Conservation (phyloP, 2,329 filamentous ascomycete species). For the Paracoccidioides brasiliensis region DNA sequence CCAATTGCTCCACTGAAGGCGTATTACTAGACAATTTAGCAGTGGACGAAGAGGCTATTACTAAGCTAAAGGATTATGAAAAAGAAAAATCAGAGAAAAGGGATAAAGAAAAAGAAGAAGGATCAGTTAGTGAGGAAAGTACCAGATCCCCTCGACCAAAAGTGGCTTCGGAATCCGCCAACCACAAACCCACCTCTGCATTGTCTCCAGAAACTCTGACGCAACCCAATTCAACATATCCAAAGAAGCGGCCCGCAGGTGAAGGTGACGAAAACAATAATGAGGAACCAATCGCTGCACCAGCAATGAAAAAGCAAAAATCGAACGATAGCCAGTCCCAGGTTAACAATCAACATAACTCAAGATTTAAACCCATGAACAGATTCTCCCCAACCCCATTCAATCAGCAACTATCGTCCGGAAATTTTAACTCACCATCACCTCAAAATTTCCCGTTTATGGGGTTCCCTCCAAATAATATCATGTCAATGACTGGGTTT, state of each 20-base stretch:
- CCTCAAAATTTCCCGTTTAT: slow-evolving; percentile 20
- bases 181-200: neutral
- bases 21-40: slow-evolving; percentile 86
- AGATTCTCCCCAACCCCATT: slow-evolving; percentile 16
- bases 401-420: slow-evolving; percentile 25
- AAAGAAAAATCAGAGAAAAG: slow-evolving; percentile 37
- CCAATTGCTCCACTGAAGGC: slow-evolving; percentile 77
- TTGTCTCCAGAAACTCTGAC: slow-evolving; percentile 15
- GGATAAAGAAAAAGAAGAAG: slow-evolving; percentile 23
- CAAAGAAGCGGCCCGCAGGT: slow-evolving; percentile 75
- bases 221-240: slow-evolving; percentile 24
- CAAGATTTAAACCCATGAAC: slow-evolving; percentile 7
- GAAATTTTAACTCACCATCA: slow-evolving; percentile 21
- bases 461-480: slow-evolving; percentile 24
- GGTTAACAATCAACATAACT: neutral
- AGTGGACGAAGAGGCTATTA: slow-evolving; percentile 62
- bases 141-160: slow-evolving; percentile 1
- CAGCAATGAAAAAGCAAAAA: slow-evolving; percentile 32
- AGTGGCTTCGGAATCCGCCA: slow-evolving; percentile 13
- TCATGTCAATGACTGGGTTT: slow-evolving; percentile 20
- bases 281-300: slow-evolving; percentile 39
- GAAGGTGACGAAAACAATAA: slow-evolving; percentile 47
- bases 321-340: slow-evolving; percentile 23
- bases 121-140: slow-evolving; percentile 9
- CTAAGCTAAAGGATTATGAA: slow-evolving; percentile 66